Base-by-base conservation (phyloP, 1,284 basidiomycete genomes). In the Austroboletus novae-zelandiae region DNA sequence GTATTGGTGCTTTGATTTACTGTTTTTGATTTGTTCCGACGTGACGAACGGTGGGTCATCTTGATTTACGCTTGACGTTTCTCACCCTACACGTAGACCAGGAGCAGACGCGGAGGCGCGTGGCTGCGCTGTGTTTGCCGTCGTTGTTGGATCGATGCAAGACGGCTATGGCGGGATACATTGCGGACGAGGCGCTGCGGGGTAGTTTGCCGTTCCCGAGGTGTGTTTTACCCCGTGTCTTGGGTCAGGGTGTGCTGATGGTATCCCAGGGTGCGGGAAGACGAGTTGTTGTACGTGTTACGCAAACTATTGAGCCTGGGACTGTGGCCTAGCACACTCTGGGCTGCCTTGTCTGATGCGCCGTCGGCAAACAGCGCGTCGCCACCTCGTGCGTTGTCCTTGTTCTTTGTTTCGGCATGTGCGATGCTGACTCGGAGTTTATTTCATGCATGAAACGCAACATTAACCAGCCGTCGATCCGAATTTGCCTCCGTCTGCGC, bases 1-100 rank as follows among this genome's bases (percentile, higher is more conserved):
- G 9, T 97, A 94, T 70, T 98, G 94, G 94, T 94, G 91, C 59
- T 89, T 98, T 54, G 93, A 97, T 61, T 71, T 96, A 23, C 69
- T 98, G 15, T 94, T 97, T 66, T 67, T 89, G 55, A 77, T 90
- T 23, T 93, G 89, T 60, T 86, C 86, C 0, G 73, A 83, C 57
- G 71, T 74, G 0, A 79, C 78, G 1, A 75, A 75, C 69, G 84
- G 89, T 87, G 52, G 32, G 44, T 51, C 20, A 5, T 23, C 4
- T 23, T 23, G 20, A 23, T 23, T 23, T 23, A 3, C 20, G 20
- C 20, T 23, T 23, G 20, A 23, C 20, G 20, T 23, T 23, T 23
- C 20, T 23, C 5, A 23, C 20, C 20, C 20, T 5, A 23, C 20
- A 29, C 18, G 40, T 55, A 89, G 86, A 89, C 55, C 75, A 80